These are phyloP conservation scores for carrot (Daucus carota) DNA, from an alignment of 129 eudicot species.

Conservation along the genomic window DNA sequence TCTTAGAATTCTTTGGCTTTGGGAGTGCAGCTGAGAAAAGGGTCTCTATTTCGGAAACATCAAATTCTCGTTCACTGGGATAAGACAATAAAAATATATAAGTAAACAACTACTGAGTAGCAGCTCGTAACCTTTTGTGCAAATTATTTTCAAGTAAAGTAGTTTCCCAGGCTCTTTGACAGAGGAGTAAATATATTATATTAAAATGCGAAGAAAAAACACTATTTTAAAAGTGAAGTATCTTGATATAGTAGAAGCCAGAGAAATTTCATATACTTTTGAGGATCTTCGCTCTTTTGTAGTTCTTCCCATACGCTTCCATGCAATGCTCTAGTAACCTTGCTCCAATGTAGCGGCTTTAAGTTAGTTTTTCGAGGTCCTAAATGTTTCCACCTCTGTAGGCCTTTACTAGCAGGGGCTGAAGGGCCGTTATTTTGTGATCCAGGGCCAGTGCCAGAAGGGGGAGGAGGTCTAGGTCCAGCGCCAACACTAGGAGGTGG, in stretches of 20 bases:
- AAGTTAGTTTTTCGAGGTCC: conserved; percentile 58
- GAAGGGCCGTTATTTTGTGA: conserved; percentile 57
- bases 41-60: conserved; percentile 82
- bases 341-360: conserved; percentile 97
- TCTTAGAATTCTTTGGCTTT: conserved; percentile 45
- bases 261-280: conserved; percentile 42
- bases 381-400: conserved; percentile 61
- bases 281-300: conserved; percentile 72
- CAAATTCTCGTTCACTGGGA: conserved; percentile 68
- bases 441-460: conserved; percentile 54
- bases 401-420: conserved; percentile 25
- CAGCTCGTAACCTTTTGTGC: no score
- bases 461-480: conserved; percentile 80
- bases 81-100: conserved; percentile 18
- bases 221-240: background rate
- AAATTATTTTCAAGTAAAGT: background rate
- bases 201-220: background rate
- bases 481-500: conserved; percentile 16
- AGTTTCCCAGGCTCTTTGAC: background rate
- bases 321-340: conserved; percentile 78
- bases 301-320: conserved; percentile 97
- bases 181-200: background rate
- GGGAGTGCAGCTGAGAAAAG: conserved; percentile 77
- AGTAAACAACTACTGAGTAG: no score
- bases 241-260: background rate